Evolutionary conservation across 805 yeast species (phyloP).

Genomic region (Cyberlindnera maritima): DNA sequence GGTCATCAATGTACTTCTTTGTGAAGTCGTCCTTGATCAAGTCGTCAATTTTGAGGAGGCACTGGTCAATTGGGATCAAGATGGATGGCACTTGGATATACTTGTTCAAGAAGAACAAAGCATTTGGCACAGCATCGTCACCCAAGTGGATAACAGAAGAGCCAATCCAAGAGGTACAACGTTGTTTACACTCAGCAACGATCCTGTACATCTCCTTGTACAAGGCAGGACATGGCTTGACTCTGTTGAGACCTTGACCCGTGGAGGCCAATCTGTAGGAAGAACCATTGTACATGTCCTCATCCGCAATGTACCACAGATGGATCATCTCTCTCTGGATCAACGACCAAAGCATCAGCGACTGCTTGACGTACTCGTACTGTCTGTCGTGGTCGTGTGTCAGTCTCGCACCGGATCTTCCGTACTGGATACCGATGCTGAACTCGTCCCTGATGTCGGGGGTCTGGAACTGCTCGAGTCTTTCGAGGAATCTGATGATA

Average conservation of each 20-base stretch:
- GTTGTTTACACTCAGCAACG: slow-evolving; percentile 59
- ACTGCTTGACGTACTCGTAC: slow-evolving; percentile 71
- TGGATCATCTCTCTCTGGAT: slow-evolving; percentile 77
- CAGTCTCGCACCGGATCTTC: slow-evolving; percentile 65
- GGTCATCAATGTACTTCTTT: slow-evolving; percentile 49
- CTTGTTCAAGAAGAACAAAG: slow-evolving; percentile 74
- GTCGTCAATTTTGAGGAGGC: slow-evolving; percentile 52
- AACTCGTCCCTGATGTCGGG: slow-evolving; percentile 40
- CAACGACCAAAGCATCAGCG: slow-evolving; percentile 70
- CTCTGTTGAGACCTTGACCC: slow-evolving; percentile 79
- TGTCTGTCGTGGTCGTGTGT: slow-evolving; percentile 74
- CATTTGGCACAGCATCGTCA: slow-evolving; percentile 82
- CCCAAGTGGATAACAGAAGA: slow-evolving; percentile 79
- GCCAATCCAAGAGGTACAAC: slow-evolving; percentile 73
- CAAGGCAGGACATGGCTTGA: slow-evolving; percentile 69
- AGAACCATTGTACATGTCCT: slow-evolving; percentile 56
- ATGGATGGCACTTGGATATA: slow-evolving; percentile 79
- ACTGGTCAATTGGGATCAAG: slow-evolving; percentile 66
- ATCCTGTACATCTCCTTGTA: slow-evolving; percentile 70
- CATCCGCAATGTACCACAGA: slow-evolving; percentile 76
- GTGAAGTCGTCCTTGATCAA: slow-evolving; percentile 48
- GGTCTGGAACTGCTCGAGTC: slow-evolving; percentile 45
- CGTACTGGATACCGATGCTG: slow-evolving; percentile 62
- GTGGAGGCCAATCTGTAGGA: slow-evolving; percentile 63
- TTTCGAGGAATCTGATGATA: slow-evolving; percentile 56